Evolutionary conservation across 306 rosid species (phyloP), one percentile per base, ranked within the genome.

Genomic region (Cucurbita argyrosperma): DNA sequence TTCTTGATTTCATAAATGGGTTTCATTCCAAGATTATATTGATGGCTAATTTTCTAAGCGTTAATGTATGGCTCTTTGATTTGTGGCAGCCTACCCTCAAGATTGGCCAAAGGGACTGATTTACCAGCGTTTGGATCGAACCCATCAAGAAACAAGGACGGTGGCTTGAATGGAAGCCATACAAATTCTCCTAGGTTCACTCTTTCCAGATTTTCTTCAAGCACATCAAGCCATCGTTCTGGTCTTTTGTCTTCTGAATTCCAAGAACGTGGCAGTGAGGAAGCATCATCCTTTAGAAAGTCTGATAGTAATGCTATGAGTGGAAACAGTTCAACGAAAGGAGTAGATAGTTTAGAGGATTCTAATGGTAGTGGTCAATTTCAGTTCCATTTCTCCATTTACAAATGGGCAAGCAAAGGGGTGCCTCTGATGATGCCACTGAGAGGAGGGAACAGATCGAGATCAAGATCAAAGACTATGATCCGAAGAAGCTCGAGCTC

Each of bases 381-480:
- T 74, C 97, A 87, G 14, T 95, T 95, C 75, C 99, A 95, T 86
- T 95, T 95, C 76, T 95, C 99, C 15, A 95, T 95, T 75, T 91
- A 95, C 76, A 95, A 83, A 82, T 95, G 99, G 99, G 97, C 91
- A 57, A 82, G 91, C 86, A 89, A 91, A 84, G 96, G 89, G 72
- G 84, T 86, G 67, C 91, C 96, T 54, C 72, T 87, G 74, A 77
- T 51, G 53, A 82, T 82, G 87, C 92, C 96, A 74, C 76, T 81
- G 46, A 84, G 88, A 80, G 76, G 90, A 57, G 88, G 81, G 39
- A 87, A 81, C 76, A 73, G 61, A 55, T 82, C 88, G 38, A 90
- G 85, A 79, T 59, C 60, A 49, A 87, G 85, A 75, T 81, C 84
- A 21, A 75, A 77, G 77, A 35, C 61, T 56, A 82, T 82, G 67